Percentiles rank a stretch among this genome's conserved stretches.
These are phyloP conservation scores for Salix arbutifolia DNA, from an alignment of 345 rosid species.

Conservation along the genomic window DNA sequence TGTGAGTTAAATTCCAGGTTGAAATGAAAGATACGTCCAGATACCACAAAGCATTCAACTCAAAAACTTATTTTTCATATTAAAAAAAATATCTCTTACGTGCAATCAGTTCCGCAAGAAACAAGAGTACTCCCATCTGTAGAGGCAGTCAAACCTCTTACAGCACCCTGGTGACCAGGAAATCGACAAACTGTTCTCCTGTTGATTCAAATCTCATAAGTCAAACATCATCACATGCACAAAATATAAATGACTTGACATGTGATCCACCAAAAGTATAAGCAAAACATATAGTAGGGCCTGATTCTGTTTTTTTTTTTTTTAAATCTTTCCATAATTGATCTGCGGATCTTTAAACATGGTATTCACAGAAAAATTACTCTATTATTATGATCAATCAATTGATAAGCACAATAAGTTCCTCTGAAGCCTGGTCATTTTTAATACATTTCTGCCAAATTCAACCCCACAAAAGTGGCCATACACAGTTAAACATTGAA, in stretches of 20 bases:
- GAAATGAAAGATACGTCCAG: background rate
- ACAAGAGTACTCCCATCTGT: slow-evolving; percentile 76
- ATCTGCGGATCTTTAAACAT: background rate
- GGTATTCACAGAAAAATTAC: background rate
- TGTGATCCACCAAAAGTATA: background rate
- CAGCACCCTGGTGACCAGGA: slow-evolving; percentile 96
- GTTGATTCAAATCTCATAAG: slow-evolving; percentile 17
- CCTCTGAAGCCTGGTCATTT: background rate
- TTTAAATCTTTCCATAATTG: too few relatives aligned
- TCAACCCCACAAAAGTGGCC: background rate
- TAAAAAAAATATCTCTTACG: slow-evolving; percentile 42
- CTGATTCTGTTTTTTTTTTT: background rate
- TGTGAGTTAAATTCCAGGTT: background rate
- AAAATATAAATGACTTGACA: background rate
- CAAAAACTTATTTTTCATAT: background rate
- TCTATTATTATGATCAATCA: background rate
- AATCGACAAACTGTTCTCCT: slow-evolving; percentile 86
- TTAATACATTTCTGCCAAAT: background rate
- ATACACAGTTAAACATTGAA: background rate
- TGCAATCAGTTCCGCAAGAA: slow-evolving; percentile 90
- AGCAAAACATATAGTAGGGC: background rate
- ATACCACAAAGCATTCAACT: background rate
- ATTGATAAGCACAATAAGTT: background rate
- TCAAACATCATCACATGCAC: background rate
- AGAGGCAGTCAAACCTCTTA: slow-evolving; percentile 79